Evolutionary conservation across 805 yeast species (phyloP).

Genomic region (Ogataea ganodermae): DNA sequence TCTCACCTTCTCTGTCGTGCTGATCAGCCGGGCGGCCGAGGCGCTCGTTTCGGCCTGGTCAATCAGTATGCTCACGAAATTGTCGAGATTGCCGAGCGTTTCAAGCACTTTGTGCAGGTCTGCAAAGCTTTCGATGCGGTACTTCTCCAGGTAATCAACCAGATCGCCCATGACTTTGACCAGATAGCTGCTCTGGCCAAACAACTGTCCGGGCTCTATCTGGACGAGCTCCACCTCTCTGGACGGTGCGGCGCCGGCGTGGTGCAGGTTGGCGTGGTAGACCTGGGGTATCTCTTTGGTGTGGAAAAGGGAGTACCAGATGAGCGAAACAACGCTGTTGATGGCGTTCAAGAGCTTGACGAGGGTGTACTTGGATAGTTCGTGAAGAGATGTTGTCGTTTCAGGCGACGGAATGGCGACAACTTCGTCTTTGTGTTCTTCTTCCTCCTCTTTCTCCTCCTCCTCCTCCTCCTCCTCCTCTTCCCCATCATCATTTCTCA

Average conservation of each 20-base stretch:
- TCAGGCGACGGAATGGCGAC: too few relatives aligned
- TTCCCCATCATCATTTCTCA: slow-evolving; percentile 31
- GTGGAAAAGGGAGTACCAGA: slow-evolving; percentile 60
- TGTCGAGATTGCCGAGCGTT: slow-evolving; percentile 33
- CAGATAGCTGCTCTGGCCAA: slow-evolving; percentile 65
- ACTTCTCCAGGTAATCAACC: slow-evolving; percentile 57
- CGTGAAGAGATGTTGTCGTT: slow-evolving; percentile 4
- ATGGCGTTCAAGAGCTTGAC: slow-evolving; percentile 46
- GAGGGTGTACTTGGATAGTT: slow-evolving; percentile 23
- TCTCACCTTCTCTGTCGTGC: slow-evolving; percentile 37
- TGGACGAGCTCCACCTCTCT: slow-evolving; percentile 14
- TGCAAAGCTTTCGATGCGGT: slow-evolving; percentile 21
- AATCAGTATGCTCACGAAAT: slow-evolving; percentile 32
- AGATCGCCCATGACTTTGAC: slow-evolving; percentile 66
- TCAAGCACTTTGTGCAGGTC: slow-evolving; percentile 27
- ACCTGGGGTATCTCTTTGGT: slow-evolving; percentile 32
- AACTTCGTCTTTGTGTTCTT: slow-evolving; percentile 1
- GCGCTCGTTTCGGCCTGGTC: slow-evolving; percentile 23
- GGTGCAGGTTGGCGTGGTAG: slow-evolving; percentile 27
- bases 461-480: slow-evolving; percentile 12
- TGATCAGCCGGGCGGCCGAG: slow-evolving; percentile 20
- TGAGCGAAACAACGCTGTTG: slow-evolving; percentile 49
- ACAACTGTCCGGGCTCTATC: slow-evolving; percentile 28
- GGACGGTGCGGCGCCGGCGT: neutral
- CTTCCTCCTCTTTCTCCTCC: neutral